Base-by-base conservation (phyloP, 192 early-diverging fungal genomes). In the Coemansia sp. region DNA sequence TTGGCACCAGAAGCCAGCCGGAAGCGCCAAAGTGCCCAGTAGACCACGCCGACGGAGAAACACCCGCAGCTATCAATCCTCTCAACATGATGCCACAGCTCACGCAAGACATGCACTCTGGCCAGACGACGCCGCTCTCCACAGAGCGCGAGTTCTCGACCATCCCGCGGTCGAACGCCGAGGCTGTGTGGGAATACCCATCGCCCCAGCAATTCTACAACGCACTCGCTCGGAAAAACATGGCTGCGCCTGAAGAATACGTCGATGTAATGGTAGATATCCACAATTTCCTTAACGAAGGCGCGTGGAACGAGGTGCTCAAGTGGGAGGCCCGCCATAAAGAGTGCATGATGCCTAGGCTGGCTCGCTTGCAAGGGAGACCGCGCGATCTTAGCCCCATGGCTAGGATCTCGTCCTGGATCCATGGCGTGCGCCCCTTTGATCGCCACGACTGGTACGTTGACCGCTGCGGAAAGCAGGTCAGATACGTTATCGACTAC, bases 381-480 rank as follows among this genome's bases (percentile, higher is more conserved):
- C 97, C 97, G 25, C 72, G 80, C 19, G 90, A 93, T 61, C 69
- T 92, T 15, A 89, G 88, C 29, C 93, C 93, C 9, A 89, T 92
- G 77, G 87, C 91, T 3, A 70, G 89, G 67, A 58, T 85, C 19
- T 64, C 70, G 3, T 31, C 67, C 6, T 80, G 62, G 74, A 62
- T 62, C 67, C 89, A 94, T 48, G 89, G 92, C 23, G 93, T 93
- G 12, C 83, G 85, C 55, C 95, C 97, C 5, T 99, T 99, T 85
- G 97, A 99, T 78, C 89, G 97, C 57, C 97, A 99, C 72, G 97
- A 99, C 86, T 99, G 97, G 97, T 87, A 87, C 39, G 89, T 99
- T 11, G 91, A 94, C 68, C 86, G 94, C 11, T 97, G 95, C 72
- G 95, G 95, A 2, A 89, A 89, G 78, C 84, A 90, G 25, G 90